A percentile compares a stretch with the other conserved stretches of the same genome.
Evolutionary conservation across 495 filamentous ascomycete genomes (phyloP).

Genomic region (Elaphomyces granulatus): DNA sequence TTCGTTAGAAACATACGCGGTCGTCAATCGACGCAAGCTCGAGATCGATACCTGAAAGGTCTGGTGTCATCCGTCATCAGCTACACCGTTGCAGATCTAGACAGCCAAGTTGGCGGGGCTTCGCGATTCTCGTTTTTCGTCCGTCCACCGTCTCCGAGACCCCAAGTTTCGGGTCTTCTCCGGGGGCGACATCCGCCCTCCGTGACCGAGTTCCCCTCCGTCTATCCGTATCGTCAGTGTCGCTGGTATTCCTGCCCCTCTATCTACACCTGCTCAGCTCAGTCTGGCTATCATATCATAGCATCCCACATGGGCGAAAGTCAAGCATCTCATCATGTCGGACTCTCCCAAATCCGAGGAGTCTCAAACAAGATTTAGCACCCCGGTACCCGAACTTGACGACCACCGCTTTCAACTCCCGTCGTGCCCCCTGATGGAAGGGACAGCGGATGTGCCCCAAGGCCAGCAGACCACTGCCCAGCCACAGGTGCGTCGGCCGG

Average conservation of each 20-base stretch:
- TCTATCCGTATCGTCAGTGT: too few species aligned
- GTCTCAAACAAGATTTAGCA: conserved; percentile 48
- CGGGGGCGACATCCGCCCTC: conserved; percentile 94
- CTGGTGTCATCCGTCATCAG: too few species aligned
- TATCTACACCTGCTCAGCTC: background rate
- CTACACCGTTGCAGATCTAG: too few species aligned
- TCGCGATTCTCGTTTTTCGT: conserved; percentile 59
- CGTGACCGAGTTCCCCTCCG: conserved; percentile 58
- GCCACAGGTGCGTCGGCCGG: conserved; percentile 12
- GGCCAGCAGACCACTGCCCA: conserved; percentile 14
- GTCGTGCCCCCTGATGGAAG: conserved; percentile 49
- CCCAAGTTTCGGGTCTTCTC: conserved; percentile 81
- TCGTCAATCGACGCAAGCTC: too few species aligned
- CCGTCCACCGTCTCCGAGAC: conserved; percentile 84
- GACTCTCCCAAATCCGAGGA: conserved; percentile 48
- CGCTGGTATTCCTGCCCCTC: background rate
- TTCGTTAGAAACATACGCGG: too few species aligned
- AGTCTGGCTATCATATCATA: too few species aligned
- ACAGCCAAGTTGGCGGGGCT: conserved; percentile 97
- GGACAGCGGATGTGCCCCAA: conserved; percentile 21
- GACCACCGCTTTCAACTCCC: conserved; percentile 76
- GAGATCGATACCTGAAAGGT: too few species aligned
- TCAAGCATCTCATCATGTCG: conserved; percentile 34
- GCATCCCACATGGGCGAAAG: too few species aligned
- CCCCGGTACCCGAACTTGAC: conserved; percentile 78